Conservation (phyloP, 2,329 filamentous ascomycete species). For the Phialophora macrospora region DNA sequence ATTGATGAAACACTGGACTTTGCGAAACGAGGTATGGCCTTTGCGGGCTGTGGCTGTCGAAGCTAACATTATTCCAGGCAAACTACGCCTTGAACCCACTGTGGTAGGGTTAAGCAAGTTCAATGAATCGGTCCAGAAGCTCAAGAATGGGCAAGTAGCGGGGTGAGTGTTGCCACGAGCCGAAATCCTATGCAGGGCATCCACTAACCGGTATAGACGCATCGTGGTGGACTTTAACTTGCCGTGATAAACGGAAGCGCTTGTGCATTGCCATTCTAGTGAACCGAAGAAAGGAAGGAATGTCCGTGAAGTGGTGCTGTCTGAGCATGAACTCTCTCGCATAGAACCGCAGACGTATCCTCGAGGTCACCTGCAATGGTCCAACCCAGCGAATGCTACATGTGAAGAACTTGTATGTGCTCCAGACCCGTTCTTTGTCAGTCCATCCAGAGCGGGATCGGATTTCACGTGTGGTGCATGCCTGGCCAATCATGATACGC, state of each 20-base stretch:
- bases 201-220: slow-evolving; percentile 32
- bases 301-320: not conserved
- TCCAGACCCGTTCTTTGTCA: not conserved
- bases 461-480: not conserved
- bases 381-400: not conserved
- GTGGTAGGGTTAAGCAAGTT: slow-evolving; percentile 38
- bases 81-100: slow-evolving; percentile 36
- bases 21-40: slow-evolving; percentile 31
- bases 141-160: slow-evolving; percentile 39
- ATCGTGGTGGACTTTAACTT: slow-evolving; percentile 40
- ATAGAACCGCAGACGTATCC: not conserved
- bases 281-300: not conserved
- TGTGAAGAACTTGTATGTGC: not conserved
- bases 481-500: not conserved
- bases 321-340: not conserved
- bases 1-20: slow-evolving; percentile 37
- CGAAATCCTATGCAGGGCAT: not conserved
- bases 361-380: not conserved
- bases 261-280: slow-evolving; percentile 1
- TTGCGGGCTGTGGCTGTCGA: not conserved
- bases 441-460: not conserved
- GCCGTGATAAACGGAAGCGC: slow-evolving; percentile 18
- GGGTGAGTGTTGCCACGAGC: slow-evolving; percentile 30
- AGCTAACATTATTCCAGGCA: slow-evolving; percentile 23
- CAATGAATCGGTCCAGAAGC: slow-evolving; percentile 38